Evolutionary conservation across 768 basidiomycete species (phyloP).

Genomic region (Agaricus blazei): DNA sequence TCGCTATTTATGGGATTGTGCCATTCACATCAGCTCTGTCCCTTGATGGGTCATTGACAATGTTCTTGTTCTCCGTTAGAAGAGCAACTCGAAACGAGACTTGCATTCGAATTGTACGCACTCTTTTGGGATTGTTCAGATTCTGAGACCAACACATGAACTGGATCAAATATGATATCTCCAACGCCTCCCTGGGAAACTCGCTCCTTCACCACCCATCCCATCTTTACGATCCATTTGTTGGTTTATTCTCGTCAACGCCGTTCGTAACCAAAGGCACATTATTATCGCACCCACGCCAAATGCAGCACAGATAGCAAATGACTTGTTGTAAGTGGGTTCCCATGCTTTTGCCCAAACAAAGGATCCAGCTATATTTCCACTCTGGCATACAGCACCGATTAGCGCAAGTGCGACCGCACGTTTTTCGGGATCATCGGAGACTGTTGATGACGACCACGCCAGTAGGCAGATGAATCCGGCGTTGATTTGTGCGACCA

Average conservation of each 20-base stretch:
- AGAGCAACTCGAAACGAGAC: too few species aligned
- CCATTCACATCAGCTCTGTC: too few species aligned
- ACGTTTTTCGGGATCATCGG: conserved; percentile 73
- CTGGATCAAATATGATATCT: conserved; percentile 3
- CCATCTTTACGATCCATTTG: conserved; percentile 33
- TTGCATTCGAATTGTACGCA: too few species aligned
- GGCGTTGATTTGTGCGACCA: conserved; percentile 72
- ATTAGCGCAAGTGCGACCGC: conserved; percentile 83
- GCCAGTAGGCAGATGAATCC: conserved; percentile 64
- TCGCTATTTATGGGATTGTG: too few species aligned
- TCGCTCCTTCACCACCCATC: conserved; percentile 24
- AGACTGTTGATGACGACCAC: conserved; percentile 44
- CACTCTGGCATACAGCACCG: conserved; percentile 77
- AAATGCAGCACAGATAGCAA: conserved; percentile 64
- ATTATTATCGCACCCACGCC: conserved; percentile 45
- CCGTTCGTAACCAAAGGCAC: conserved; percentile 42
- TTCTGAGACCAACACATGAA: neutral
- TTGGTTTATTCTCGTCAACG: conserved; percentile 38
- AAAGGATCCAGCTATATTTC: conserved; percentile 83
- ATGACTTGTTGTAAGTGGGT: conserved; percentile 65
- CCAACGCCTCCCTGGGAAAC: conserved; percentile 18
- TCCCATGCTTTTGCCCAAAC: conserved; percentile 69
- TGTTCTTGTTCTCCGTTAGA: too few species aligned
- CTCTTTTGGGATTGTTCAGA: too few species aligned
- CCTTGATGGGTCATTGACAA: too few species aligned